These are phyloP conservation scores for Kondoa subrosea DNA, from an alignment of 768 basidiomycete genomes.

Conservation along the genomic window DNA sequence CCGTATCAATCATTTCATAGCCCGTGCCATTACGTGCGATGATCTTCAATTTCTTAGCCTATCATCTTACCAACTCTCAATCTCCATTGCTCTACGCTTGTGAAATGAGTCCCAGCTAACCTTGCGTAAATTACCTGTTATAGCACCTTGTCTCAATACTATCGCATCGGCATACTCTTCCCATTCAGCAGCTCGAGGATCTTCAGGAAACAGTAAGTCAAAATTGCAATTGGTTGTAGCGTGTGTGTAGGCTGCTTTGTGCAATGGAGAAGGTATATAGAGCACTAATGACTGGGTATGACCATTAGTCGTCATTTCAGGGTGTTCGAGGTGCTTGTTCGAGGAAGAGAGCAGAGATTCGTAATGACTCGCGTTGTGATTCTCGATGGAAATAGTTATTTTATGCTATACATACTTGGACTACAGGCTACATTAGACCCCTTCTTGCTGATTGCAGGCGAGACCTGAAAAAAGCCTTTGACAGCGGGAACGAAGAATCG, in stretches of 20 bases:
- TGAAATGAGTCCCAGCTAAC: background rate
- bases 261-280: background rate
- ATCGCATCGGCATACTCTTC: background rate
- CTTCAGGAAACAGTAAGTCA: background rate
- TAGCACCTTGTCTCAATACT: background rate
- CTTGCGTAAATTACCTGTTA: background rate
- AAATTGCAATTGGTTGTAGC: background rate
- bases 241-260: background rate
- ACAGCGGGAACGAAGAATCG: too few species aligned
- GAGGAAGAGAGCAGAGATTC: too few species aligned
- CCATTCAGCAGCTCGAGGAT: background rate
- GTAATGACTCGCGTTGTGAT: too few species aligned
- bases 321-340: too few species aligned
- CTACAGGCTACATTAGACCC: too few species aligned
- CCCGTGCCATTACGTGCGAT: constrained; percentile 13
- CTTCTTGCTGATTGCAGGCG: too few species aligned
- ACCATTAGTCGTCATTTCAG: too few species aligned
- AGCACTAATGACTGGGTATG: background rate
- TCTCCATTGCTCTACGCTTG: too few species aligned
- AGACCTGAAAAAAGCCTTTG: too few species aligned
- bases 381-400: too few species aligned
- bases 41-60: constrained; percentile 15
- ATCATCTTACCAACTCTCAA: too few species aligned
- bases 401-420: too few species aligned
- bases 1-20: background rate